These are phyloP conservation scores for Aspergillus pseudoterreus DNA, from an alignment of 2,329 filamentous ascomycete genomes.

Conservation along the genomic window DNA sequence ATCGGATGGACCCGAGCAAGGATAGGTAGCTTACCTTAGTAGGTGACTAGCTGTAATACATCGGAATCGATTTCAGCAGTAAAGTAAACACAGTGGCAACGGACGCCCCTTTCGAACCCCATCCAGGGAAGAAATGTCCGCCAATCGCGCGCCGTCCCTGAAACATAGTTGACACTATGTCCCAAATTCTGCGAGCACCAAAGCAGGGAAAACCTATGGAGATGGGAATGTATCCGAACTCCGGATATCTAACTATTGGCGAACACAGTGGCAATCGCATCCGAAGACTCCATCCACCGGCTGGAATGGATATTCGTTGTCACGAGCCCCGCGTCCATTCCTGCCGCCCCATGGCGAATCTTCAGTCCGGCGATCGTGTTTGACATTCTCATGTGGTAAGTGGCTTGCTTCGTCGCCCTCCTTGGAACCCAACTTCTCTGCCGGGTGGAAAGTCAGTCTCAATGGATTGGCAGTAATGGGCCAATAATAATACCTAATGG, in stretches of 20 bases:
- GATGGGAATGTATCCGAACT: not conserved
- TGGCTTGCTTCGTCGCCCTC: no score
- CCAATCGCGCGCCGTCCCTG: not conserved
- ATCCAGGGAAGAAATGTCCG: not conserved
- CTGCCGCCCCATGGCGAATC: not conserved
- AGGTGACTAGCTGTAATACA: no score
- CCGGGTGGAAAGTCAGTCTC: no score
- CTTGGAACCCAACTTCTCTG: no score
- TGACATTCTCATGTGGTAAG: no score
- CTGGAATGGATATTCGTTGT: slow-evolving; percentile 2
- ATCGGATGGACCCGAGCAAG: no score
- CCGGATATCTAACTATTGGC: not conserved
- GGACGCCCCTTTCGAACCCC: not conserved
- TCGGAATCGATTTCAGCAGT: no score
- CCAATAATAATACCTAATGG: no score
- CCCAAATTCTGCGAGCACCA: not conserved
- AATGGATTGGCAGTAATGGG: no score
- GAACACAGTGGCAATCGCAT: not conserved
- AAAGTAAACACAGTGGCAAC: no score
- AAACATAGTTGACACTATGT: not conserved
- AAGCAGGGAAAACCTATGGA: no score
- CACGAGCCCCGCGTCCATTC: slow-evolving; percentile 2
- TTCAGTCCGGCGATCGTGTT: not conserved
- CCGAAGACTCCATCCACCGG: not conserved
- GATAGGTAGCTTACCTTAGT: no score